Base-by-base conservation (phyloP, 768 basidiomycete genomes). In the Leccinum fibrillosum region DNA sequence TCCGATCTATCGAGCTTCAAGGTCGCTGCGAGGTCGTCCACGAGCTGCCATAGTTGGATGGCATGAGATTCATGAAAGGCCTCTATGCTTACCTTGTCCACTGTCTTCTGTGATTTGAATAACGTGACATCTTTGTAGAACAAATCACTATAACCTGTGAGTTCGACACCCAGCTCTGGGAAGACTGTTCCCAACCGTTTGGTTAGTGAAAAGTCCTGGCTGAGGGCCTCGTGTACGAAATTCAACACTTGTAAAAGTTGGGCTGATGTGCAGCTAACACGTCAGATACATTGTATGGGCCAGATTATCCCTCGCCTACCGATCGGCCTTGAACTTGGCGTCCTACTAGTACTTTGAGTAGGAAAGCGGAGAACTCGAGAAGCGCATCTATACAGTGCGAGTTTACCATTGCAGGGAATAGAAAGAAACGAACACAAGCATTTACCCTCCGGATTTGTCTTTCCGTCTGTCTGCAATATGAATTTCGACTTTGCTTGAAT, bases 11-110 rank as follows among this genome's bases (percentile, higher is more conserved):
- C 78, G 8, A 94, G 69, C 9, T 80, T 76, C 35, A 95, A 82
- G 0, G 93, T 92, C 1, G 93, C 92, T 1, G 94, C 91, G 13
- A 98, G 74, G 65, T 96, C 91, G 64, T 97, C 94, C 26, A 96
- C 84, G 8, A 97, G 77, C 94, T 96, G 48, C n/a, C 39, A 53
- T 52, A 35, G 53, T 54, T 49, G 59, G 53, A 53, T 3, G 30
- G 5, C 44, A 35, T 39, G 32, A 7, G 28, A 45, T 44, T 19
- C 34, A 17, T 19, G 37, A 9, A 26, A 12, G 11, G 19, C 1
- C 39, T 45, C 42, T 26, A 15, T 25, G 64, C 77, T 52, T 62
- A 92, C 94, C 59, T 78, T 78, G 71, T 98, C 91, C 1, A 96
- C 93, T 0, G 81, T 79, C n/a, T 75, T 72, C 69, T 98, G 95